These are phyloP conservation scores for Brassica carinata DNA, from an alignment of 345 rosid species.

Conservation along the genomic window DNA sequence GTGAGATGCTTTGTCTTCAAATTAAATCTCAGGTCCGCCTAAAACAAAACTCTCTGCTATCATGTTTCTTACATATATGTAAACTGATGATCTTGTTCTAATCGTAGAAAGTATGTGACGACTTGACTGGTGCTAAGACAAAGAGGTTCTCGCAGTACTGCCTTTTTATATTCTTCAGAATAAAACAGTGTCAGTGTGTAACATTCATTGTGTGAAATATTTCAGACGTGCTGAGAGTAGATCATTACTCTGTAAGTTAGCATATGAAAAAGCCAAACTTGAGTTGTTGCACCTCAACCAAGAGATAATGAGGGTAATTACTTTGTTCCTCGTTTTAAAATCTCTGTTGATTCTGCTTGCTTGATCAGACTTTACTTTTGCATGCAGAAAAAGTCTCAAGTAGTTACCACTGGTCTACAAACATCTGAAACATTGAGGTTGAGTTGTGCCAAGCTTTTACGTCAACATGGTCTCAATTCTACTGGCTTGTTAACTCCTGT, in stretches of 20 bases:
- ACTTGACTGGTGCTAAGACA: slow-evolving; percentile 39
- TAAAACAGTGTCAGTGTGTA: slow-evolving; percentile 17
- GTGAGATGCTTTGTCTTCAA: slow-evolving; percentile 58
- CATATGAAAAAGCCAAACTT: slow-evolving; percentile 67
- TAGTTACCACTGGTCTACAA: slow-evolving; percentile 50
- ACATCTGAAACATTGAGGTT: slow-evolving; percentile 58
- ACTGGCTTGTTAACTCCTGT: slow-evolving; percentile 34
- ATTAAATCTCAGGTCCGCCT: slow-evolving; percentile 67
- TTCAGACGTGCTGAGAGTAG: slow-evolving; percentile 66
- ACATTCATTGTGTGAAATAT: slow-evolving; percentile 34
- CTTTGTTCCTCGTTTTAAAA: slow-evolving; percentile 12
- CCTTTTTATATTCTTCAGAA: slow-evolving; percentile 10
- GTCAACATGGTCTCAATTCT: slow-evolving; percentile 34
- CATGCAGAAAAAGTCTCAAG: slow-evolving; percentile 61
- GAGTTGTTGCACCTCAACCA: slow-evolving; percentile 57
- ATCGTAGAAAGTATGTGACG: slow-evolving; percentile 49
- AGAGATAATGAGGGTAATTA: slow-evolving; percentile 63
- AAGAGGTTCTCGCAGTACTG: slow-evolving; percentile 52
- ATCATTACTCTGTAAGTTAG: slow-evolving; percentile 55
- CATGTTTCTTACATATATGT: slow-evolving; percentile 19
- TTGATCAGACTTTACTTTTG: slow-evolving; percentile 33
- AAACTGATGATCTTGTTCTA: slow-evolving; percentile 38
- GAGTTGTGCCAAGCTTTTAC: slow-evolving; percentile 33
- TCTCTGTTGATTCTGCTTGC: slow-evolving; percentile 7
- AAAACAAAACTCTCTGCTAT: slow-evolving; percentile 18